Evolutionary conservation across 2,329 filamentous ascomycete genomes (phyloP), one percentile per base, ranked within the genome.

Genomic region (Hypoxylon sp.): DNA sequence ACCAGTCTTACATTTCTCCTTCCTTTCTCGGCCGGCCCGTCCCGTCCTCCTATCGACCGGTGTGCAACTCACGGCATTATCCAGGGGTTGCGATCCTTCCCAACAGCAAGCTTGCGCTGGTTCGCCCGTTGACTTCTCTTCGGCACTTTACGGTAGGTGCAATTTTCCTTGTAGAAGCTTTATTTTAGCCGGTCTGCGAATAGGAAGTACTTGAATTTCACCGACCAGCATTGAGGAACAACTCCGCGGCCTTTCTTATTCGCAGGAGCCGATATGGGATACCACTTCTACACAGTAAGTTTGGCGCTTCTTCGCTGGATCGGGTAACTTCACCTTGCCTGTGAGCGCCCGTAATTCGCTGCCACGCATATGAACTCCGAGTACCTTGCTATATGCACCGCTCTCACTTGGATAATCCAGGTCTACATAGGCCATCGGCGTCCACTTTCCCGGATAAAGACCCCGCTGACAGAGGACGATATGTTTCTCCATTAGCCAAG

Each of bases 21-120:
- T 73, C 71, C 73, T 73, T 71, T 72, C 71, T 74, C 61, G 71
- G 73, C 55, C 73, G 71, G 73, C 55, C 70, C 68, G 71, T 73
- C 68, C 73, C 71, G 71, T 70, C 60, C 53, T 47, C 14, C 43
- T 46, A 52, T 62, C 55, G 61, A 61, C 65, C 63, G 63, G 61
- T 64, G 61, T 62, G 55, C 53, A 47, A 67, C 23, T 23, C 41
- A 37, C 58, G 56, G 43, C 32, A 11, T 37, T 23, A 11, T 47
- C 57, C 63, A 65, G 54, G 66, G 68, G 58, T 58, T 27, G 46
- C 27, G 39, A 70, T 70, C 68, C 68, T 70, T 69, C 61, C 68
- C 68, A 58, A 55, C 37, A 30, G 65, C 63, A 57, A 55, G 16
- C 48, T 46, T 53, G 21, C 52, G 46, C 59, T 63, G 62, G 62